These are phyloP conservation scores for Thinopyrum elongatum DNA, from an alignment of 176 grass and related monocot genomes.

Conservation along the genomic window DNA sequence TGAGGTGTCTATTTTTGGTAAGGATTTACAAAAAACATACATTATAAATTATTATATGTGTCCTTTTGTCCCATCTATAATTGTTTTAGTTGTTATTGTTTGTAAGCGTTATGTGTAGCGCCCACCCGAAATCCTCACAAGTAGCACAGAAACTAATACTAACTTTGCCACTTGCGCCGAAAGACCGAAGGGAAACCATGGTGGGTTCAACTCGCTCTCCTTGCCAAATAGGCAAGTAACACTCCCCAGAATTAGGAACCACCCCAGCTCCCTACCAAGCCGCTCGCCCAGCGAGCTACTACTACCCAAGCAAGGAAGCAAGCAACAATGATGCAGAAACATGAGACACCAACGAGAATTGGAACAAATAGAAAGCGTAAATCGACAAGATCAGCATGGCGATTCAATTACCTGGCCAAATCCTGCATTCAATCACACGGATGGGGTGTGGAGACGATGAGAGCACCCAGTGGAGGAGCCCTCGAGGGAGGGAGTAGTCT, in stretches of 20 bases:
- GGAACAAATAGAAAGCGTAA: not conserved
- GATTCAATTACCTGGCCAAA: not conserved
- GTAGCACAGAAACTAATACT: not conserved
- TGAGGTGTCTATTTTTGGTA: too few relatives aligned
- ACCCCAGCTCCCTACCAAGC: not conserved
- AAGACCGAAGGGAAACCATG: not conserved
- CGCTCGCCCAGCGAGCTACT: not conserved
- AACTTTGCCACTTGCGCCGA: not conserved
- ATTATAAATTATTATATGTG: too few relatives aligned
- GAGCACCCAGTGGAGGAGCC: not conserved
- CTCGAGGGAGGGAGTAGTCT: not conserved
- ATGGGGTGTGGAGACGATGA: not conserved
- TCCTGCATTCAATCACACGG: constrained; percentile 5
- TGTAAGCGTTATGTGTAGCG: too few relatives aligned
- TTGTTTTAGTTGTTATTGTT: too few relatives aligned
- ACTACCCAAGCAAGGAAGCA: not conserved
- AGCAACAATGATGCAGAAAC: not conserved
- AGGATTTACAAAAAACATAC: too few relatives aligned
- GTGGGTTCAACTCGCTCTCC: not conserved
- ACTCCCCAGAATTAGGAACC: not conserved
- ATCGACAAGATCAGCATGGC: not conserved
- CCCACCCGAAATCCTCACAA: not conserved
- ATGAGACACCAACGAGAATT: not conserved
- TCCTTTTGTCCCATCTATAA: too few relatives aligned
- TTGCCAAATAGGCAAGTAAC: not conserved